Conservation (phyloP, 768 basidiomycete genomes). For the Amanita fuliginea region DNA sequence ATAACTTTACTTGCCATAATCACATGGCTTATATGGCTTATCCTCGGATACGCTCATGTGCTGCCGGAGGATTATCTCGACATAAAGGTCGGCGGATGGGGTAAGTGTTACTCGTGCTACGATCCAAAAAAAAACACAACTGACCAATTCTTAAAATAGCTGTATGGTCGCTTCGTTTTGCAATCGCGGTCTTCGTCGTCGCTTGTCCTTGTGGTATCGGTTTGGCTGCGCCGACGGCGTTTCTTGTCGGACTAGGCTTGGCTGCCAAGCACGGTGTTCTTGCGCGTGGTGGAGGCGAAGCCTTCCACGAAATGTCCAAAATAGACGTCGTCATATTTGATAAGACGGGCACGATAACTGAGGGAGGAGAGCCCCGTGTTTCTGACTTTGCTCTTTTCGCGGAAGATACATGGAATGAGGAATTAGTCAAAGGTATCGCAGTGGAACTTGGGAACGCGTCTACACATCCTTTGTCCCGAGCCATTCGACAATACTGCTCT, state of each 20-base stretch:
- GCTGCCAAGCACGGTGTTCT: conserved; percentile 74
- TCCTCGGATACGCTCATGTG: conserved; percentile 42
- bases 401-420: conserved; percentile 18
- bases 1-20: conserved; percentile 60
- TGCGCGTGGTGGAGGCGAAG: conserved; percentile 80
- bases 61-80: conserved; percentile 49
- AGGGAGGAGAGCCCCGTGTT: conserved; percentile 47
- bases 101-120: conserved; percentile 34
- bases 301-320: conserved; percentile 73
- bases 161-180: conserved; percentile 72
- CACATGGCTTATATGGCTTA: conserved; percentile 68
- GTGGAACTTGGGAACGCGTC: conserved; percentile 43
- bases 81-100: conserved; percentile 45
- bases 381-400: conserved; percentile 27
- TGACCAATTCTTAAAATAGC: conserved; percentile 20
- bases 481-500: conserved; percentile 40
- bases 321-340: conserved; percentile 74
- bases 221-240: conserved; percentile 77
- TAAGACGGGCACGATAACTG: conserved; percentile 78
- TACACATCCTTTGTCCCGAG: conserved; percentile 56
- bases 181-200: conserved; percentile 74
- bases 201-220: conserved; percentile 85
- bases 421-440: conserved; percentile 39
- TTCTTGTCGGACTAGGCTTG: conserved; percentile 74
- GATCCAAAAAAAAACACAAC: background rate